phyloP scores from a whole-genome alignment of 129 eudicot species.

The Flaveria ramosissima region DNA sequence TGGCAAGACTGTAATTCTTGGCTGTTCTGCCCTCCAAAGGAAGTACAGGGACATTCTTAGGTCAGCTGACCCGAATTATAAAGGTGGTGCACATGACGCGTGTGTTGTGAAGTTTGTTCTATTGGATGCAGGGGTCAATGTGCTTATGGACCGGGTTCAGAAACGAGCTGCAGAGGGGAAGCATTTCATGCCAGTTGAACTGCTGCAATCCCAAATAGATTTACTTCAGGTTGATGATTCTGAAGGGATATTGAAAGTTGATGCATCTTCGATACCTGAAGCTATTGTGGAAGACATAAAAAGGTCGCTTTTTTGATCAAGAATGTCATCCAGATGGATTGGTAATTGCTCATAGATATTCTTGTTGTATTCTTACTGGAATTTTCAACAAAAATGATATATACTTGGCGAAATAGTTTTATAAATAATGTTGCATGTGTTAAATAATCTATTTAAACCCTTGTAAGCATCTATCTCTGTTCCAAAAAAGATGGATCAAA shows the following conservation, averaged over 20 bases:
- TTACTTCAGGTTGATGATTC: constrained; percentile 71
- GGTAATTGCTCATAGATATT: constrained; percentile 7
- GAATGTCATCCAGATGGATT: constrained; percentile 3
- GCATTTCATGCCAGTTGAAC: constrained; percentile 86
- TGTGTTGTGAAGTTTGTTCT: constrained; percentile 70
- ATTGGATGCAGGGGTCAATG: constrained; percentile 55
- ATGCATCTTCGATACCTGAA: constrained; percentile 63
- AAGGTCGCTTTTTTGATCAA: constrained; percentile 26
- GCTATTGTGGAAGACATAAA: constrained; percentile 46
- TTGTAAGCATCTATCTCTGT: not conserved
- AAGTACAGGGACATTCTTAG: constrained; percentile 79
- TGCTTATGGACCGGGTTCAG: constrained; percentile 64
- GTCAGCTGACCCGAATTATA: constrained; percentile 62
- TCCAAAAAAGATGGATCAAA: not conserved
- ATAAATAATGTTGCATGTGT: not conserved
- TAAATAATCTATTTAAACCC: not conserved
- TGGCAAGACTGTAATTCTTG: constrained; percentile 58
- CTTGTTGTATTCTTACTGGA: not conserved
- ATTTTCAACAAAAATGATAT: no score
- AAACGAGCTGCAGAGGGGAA: constrained; percentile 69
- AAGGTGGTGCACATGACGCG: constrained; percentile 14
- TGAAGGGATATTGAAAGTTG: constrained; percentile 70
- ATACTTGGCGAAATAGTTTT: no score
- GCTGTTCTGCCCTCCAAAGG: constrained; percentile 78
- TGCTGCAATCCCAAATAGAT: constrained; percentile 78